Percentiles rank a stretch among this genome's conserved stretches.
phyloP scores from a whole-genome alignment of 305 asterid species.

The Ajuga reptans region DNA sequence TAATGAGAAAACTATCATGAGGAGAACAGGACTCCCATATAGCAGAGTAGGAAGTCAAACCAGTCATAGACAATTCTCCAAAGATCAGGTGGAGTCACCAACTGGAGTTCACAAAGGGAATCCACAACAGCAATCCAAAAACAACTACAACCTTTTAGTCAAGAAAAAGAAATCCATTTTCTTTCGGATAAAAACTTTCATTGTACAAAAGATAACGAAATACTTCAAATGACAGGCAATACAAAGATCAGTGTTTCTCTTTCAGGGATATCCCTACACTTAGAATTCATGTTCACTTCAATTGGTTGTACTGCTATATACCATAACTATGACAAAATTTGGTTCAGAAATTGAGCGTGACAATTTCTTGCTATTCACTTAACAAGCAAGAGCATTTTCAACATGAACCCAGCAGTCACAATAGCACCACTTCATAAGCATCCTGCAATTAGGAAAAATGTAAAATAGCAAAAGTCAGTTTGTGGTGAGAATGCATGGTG shows the following conservation, averaged over 20 bases:
- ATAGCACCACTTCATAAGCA: conserved; percentile 6
- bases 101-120: conserved; percentile 11
- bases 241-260: conserved; percentile 10
- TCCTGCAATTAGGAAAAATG: conserved; percentile 25
- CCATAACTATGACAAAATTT: conserved; percentile 23
- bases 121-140: conserved; percentile 15
- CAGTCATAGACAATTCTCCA: neutral
- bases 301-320: neutral
- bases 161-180: conserved; percentile 28
- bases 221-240: conserved; percentile 27
- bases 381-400: conserved; percentile 12
- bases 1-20: neutral
- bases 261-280: neutral
- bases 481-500: neutral
- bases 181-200: conserved; percentile 28
- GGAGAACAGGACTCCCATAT: neutral
- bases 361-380: conserved; percentile 2
- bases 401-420: conserved; percentile 7
- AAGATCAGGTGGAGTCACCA: neutral
- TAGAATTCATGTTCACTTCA: conserved; percentile 10
- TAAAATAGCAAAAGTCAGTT: conserved; percentile 6
- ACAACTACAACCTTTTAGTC: neutral
- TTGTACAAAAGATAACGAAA: conserved; percentile 27
- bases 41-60: neutral
- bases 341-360: conserved; percentile 1